Conservation (phyloP, 2,329 filamentous ascomycete species). For the Fusarium sp. region DNA sequence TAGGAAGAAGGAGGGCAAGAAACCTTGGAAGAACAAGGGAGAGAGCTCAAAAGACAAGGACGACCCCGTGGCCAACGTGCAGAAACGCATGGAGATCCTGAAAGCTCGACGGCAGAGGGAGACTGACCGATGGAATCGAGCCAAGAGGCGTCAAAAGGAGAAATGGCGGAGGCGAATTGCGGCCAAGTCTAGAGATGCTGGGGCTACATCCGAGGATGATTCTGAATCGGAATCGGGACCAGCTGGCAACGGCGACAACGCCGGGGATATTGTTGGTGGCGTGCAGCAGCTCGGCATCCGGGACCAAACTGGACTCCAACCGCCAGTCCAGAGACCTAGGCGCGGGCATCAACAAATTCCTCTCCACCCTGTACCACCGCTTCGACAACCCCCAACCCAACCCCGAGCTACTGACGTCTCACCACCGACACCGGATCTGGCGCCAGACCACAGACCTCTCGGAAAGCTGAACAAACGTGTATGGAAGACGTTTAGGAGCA, state of each 20-base stretch:
- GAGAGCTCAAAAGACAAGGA: background rate
- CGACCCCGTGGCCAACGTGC: background rate
- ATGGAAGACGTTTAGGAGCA: slow-evolving; percentile 20
- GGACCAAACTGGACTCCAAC: slow-evolving; percentile 6
- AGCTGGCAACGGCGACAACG: background rate
- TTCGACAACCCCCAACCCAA: background rate
- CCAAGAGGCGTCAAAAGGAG: slow-evolving; percentile 2
- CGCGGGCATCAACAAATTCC: slow-evolving; percentile 1
- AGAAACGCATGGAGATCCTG: background rate
- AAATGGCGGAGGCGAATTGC: background rate
- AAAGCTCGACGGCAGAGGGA: slow-evolving; percentile 2
- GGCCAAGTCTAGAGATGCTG: background rate
- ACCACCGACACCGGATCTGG: background rate
- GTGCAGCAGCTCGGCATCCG: background rate
- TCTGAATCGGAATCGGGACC: background rate
- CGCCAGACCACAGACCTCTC: slow-evolving; percentile 13
- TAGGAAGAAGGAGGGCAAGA: background rate
- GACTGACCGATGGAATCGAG: background rate
- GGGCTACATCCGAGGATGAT: background rate
- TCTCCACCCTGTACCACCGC: slow-evolving; percentile 4
- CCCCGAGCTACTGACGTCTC: background rate
- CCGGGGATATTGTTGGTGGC: no score
- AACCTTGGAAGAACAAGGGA: background rate
- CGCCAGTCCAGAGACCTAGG: background rate
- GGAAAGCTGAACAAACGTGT: slow-evolving; percentile 27